Percentiles rank a stretch among this genome's conserved stretches.
Evolutionary conservation across 2,329 filamentous ascomycete species (phyloP).

Genomic region (Botryosphaeria dothidea): DNA sequence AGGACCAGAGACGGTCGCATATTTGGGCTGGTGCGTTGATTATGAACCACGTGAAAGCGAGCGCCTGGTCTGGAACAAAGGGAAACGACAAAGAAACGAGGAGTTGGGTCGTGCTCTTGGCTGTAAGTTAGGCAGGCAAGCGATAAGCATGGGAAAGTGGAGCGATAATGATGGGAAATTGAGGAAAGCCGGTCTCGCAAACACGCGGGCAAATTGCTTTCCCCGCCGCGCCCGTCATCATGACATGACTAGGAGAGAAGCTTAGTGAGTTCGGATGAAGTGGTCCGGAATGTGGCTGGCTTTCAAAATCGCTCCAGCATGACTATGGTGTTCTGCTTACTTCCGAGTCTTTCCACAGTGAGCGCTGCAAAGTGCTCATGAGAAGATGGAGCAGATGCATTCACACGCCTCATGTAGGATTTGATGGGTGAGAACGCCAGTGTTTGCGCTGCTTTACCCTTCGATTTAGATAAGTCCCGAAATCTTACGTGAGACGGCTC

Average conservation of each 20-base stretch:
- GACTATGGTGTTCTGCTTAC: not conserved
- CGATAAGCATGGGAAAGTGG: conserved; percentile 5
- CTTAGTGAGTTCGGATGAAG: not conserved
- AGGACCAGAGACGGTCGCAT: too few species aligned
- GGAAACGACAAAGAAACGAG: not conserved
- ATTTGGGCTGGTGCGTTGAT: too few species aligned
- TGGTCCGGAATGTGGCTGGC: not conserved
- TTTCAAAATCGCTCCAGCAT: too few species aligned
- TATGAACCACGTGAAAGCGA: not conserved
- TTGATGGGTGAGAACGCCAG: not conserved
- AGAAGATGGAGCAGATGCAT: too few species aligned
- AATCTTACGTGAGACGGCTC: not conserved
- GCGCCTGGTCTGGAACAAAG: not conserved
- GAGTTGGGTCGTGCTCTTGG: not conserved
- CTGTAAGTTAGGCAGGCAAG: not conserved
- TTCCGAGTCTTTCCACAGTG: not conserved
- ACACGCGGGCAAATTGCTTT: not conserved
- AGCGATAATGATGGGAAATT: conserved; percentile 1
- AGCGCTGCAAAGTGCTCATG: too few species aligned
- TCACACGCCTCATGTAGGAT: too few species aligned
- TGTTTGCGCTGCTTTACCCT: too few species aligned
- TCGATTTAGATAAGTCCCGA: not conserved
- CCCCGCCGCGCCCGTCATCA: not conserved
- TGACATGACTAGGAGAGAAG: not conserved
- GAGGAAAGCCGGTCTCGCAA: not conserved